Evolutionary conservation across 768 basidiomycete genomes (phyloP).

Genomic region (Tricholoma saponaceum): DNA sequence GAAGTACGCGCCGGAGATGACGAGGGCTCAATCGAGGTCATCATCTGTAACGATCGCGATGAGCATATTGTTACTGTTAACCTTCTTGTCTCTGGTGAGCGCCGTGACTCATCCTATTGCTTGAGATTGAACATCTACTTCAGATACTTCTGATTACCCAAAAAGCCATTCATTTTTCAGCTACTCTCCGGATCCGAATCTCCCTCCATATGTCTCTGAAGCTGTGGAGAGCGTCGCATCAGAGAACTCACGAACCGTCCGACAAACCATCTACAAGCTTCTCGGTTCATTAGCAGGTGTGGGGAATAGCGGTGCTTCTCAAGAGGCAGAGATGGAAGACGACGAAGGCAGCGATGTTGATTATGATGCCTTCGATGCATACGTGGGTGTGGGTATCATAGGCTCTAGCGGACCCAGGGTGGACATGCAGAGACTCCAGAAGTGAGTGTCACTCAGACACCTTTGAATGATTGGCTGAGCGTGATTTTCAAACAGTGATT

Average conservation of each 20-base stretch:
- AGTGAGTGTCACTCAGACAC: slow-evolving; percentile 16
- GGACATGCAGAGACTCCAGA: slow-evolving; percentile 25
- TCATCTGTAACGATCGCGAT: slow-evolving; percentile 30
- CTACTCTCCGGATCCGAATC: slow-evolving; percentile 43
- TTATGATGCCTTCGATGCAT: slow-evolving; percentile 34
- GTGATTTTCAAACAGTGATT: slow-evolving; percentile 40
- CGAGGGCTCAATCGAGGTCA: slow-evolving; percentile 58
- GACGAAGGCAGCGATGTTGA: slow-evolving; percentile 34
- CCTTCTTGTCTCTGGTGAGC: slow-evolving; percentile 48
- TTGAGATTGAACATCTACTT: background rate
- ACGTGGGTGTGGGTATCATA: slow-evolving; percentile 14
- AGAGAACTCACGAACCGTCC: slow-evolving; percentile 37
- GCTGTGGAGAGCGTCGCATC: slow-evolving; percentile 44
- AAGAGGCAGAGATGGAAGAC: slow-evolving; percentile 28
- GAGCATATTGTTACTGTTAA: slow-evolving; percentile 33
- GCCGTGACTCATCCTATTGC: background rate
- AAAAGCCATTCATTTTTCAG: slow-evolving; percentile 52
- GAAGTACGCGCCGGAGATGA: slow-evolving; percentile 56
- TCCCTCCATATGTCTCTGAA: slow-evolving; percentile 34
- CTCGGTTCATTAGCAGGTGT: slow-evolving; percentile 28
- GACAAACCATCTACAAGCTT: slow-evolving; percentile 41
- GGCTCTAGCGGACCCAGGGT: slow-evolving; percentile 16
- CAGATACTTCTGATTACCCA: slow-evolving; percentile 69
- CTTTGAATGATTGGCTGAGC: background rate
- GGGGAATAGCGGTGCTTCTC: background rate